Evolutionary conservation across 2,329 filamentous ascomycete genomes (phyloP), one percentile per base, ranked within the genome.

Genomic region (Cladophialophora psammophila): DNA sequence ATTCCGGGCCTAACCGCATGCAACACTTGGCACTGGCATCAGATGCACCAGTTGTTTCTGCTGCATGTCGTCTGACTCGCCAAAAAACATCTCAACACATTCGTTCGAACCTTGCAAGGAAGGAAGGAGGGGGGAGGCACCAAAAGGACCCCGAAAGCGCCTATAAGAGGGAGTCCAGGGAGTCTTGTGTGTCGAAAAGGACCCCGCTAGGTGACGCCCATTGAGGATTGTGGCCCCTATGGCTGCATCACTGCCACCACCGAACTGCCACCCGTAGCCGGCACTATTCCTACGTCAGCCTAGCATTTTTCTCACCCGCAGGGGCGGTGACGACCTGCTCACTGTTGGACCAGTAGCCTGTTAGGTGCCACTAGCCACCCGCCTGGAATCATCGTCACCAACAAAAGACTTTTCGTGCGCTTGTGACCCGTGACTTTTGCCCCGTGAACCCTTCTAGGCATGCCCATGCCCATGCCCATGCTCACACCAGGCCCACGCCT

Each of bases 31-130:
- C n/a, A 20, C 45, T 26, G 57, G 57, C 57, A 60, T 60, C 57
- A 50, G 40, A 50, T 15, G 31, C n/a, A 15, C n/a, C 34, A 42
- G 35, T 61, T 34, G 35, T 61, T 61, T 61, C 52, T 54, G 48
- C 45, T 61, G 45, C 10, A 12, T 53, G 59, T 61, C 59, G 53
- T 61, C 59, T 61, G 45, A 61, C 59, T 61, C 45, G 59, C n/a
- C 26, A 54, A 54, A 53, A 45, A 50, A 15, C 32, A 18, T 32
- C 45, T 26, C 45, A 26, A 50, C 26, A 50, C 45, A 31, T 8
- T 15, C 45, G 45, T 50, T 18, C 45, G 26, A 13, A 50, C 45
- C 45, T 50, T 50, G 45, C 10, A 3, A 50, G 45, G 20, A 50
- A 18, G 3, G 45, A 31, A 26, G 42, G 3, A 20, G 20, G 26